Percentiles rank a stretch among this genome's conserved stretches.
Evolutionary conservation across 1,284 basidiomycete species (phyloP).

Genomic region (Ceratobasidium sp.): DNA sequence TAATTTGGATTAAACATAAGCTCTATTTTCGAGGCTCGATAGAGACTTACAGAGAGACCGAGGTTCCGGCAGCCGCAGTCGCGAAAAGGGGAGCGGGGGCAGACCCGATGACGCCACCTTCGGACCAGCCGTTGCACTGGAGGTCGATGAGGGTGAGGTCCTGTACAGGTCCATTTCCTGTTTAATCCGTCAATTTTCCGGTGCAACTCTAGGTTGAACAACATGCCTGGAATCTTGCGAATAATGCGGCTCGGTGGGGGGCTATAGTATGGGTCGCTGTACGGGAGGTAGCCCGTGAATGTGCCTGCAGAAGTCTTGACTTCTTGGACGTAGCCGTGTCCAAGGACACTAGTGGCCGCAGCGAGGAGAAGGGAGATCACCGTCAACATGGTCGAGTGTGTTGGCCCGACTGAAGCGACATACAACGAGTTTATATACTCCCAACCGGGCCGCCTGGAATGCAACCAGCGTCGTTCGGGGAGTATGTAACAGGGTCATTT

Average conservation of each 20-base stretch:
- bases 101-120: conserved; percentile 56
- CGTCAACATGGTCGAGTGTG: conserved; percentile 22
- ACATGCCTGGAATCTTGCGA: conserved; percentile 55
- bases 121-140: conserved; percentile 52
- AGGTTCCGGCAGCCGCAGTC: conserved; percentile 60
- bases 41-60: conserved; percentile 53
- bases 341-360: conserved; percentile 40
- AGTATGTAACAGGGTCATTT: background rate
- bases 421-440: background rate
- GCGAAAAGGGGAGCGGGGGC: conserved; percentile 61
- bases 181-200: background rate
- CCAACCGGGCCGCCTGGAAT: background rate
- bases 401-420: background rate
- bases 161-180: conserved; percentile 38
- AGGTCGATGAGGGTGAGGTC: conserved; percentile 31
- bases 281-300: conserved; percentile 46
- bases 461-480: background rate
- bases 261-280: conserved; percentile 50
- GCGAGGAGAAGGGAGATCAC: conserved; percentile 41
- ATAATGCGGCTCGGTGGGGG: conserved; percentile 61
- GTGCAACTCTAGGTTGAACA: background rate
- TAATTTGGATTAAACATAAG: background rate
- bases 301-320: conserved; percentile 40
- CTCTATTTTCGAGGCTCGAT: background rate
- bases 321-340: conserved; percentile 46